Evolutionary conservation across 805 yeast species (phyloP), one percentile per base, ranked within the genome.

Genomic region (Ogataea paraovalis): DNA sequence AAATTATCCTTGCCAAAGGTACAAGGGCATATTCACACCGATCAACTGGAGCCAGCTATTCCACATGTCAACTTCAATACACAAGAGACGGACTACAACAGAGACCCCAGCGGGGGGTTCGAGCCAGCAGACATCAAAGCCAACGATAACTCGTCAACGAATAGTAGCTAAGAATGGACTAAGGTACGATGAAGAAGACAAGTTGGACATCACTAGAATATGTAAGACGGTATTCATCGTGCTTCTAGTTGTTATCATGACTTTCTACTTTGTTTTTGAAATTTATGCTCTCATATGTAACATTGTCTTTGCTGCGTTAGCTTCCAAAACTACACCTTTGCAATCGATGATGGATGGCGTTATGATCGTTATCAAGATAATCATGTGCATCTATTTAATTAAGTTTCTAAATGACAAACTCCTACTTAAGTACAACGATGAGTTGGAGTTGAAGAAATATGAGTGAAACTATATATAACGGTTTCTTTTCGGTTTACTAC

Each of bases 361-460:
- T 4, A 50, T 49, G 22, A 27, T 62, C 2, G 8, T 51, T 2
- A 37, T 59, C 4, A 58, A 63, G 46, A 36, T 50, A 25, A 32
- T 48, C 16, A 7, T 53, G 2, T 50, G 53, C 23, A 47, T 46
- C 42, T 58, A 54, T 30, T 32, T 52, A 7, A 48, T 59, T 21
- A 52, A 48, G 28, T 55, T 43, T 23, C 47, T 64, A 39, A 62
- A 65, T 44, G 33, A 42, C 2, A 45, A 44, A 27, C 43, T 65
- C 9, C 50, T 65, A 13, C 48, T 61, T n/a, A 43, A 46, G 5
- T 44, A 51, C 22, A 44, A 52, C 20, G 69, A 63, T 47, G 54
- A 48, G 16, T 61, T 57, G 4, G 65, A 64, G 20, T 47, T 62
- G 22, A 56, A 64, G 25, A 61, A 62, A 27, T 66, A 58, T 42